These are phyloP conservation scores for Aspergillus arachidicola DNA, from an alignment of 2,329 filamentous ascomycete genomes.

Conservation along the genomic window DNA sequence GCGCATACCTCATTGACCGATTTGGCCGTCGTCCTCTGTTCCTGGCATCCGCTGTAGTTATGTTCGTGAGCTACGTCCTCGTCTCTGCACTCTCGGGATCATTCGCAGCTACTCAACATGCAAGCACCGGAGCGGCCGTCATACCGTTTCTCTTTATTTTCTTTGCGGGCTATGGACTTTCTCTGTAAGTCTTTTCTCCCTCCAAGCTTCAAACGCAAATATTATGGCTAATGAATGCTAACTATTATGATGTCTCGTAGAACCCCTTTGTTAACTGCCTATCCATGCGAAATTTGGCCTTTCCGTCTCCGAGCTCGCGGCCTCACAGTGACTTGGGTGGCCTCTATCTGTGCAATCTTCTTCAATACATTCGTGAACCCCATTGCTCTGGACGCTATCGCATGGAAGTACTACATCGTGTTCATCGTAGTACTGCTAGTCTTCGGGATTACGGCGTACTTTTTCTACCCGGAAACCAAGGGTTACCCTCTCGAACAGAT, in stretches of 20 bases:
- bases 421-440: conserved; percentile 18
- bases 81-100: conserved; percentile 28
- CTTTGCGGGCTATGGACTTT: conserved; percentile 30
- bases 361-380: conserved; percentile 28
- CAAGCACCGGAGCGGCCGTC: conserved; percentile 26
- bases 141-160: conserved; percentile 34
- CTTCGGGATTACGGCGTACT: conserved; percentile 10
- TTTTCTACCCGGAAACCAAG: conserved; percentile 19
- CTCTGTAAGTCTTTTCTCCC: conserved; percentile 18
- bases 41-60: conserved; percentile 19
- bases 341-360: conserved; percentile 18
- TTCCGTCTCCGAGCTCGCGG: conserved; percentile 28
- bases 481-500: conserved; percentile 19
- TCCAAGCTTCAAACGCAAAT: background rate
- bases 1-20: conserved; percentile 21
- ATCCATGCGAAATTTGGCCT: conserved; percentile 30
- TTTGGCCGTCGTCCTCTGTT: conserved; percentile 25
- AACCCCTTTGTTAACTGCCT: conserved; percentile 24
- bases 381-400: conserved; percentile 24
- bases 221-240: background rate
- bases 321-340: conserved; percentile 24
- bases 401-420: conserved; percentile 28
- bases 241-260: background rate
- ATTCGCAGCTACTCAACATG: conserved; percentile 18
- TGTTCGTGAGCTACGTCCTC: conserved; percentile 24